Evolutionary conservation across 1,284 basidiomycete genomes (phyloP).

Genomic region (Ceratobasidium sp.): DNA sequence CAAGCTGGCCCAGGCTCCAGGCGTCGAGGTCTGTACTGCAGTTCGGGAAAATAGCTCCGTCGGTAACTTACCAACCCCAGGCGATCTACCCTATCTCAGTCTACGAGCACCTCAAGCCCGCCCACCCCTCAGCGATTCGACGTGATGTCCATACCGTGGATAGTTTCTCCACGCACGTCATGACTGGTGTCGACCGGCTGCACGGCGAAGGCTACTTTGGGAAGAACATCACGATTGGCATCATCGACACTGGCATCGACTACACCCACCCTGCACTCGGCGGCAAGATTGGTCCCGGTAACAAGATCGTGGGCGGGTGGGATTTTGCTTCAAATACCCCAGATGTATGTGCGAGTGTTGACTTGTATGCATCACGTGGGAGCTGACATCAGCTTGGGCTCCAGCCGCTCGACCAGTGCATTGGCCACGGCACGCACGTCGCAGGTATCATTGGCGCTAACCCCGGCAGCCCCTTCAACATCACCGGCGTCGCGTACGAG

Average conservation of each 20-base stretch:
- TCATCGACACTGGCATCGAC: slow-evolving; percentile 62
- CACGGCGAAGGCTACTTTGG: slow-evolving; percentile 61
- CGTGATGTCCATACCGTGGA: slow-evolving; percentile 2
- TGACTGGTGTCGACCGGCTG: slow-evolving; percentile 57
- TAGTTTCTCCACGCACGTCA: slow-evolving; percentile 46
- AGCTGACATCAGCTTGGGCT: background rate
- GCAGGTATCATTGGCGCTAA: slow-evolving; percentile 58
- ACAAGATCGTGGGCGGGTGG: slow-evolving; percentile 57
- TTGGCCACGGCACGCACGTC: slow-evolving; percentile 57
- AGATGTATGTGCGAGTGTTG: too few species aligned
- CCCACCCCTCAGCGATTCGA: too few species aligned
- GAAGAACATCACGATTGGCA: slow-evolving; percentile 61
- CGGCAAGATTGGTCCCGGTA: slow-evolving; percentile 60
- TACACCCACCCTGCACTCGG: slow-evolving; percentile 62
- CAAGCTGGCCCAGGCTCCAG: slow-evolving; percentile 14
- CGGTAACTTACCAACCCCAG: too few species aligned
- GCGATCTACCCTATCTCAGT: background rate
- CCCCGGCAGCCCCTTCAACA: slow-evolving; percentile 53
- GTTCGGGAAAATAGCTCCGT: background rate
- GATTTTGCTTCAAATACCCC: slow-evolving; percentile 61
- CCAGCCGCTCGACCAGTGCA: slow-evolving; percentile 56
- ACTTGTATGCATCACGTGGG: too few species aligned
- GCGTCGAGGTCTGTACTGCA: slow-evolving; percentile 7
- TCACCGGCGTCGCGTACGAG: slow-evolving; percentile 45
- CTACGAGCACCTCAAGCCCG: background rate